Evolutionary conservation across 176 grass and related monocot genomes (phyloP).

Genomic region (Aegilops umbellulata): DNA sequence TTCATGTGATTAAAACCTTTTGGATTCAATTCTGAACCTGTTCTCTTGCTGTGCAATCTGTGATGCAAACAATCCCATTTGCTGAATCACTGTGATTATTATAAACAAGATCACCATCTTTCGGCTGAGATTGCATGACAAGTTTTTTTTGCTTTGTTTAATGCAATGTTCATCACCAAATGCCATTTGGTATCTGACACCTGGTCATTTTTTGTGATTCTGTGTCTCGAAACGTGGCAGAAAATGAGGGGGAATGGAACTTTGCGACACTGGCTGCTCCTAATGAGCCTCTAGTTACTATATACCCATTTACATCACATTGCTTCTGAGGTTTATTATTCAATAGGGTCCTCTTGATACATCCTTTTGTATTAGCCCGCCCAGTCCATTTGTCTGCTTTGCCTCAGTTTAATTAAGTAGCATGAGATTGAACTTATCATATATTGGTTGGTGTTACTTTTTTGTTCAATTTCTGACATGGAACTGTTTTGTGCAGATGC

Average conservation of each 20-base stretch:
- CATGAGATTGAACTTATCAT: background rate
- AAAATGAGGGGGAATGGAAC: slow-evolving; percentile 21
- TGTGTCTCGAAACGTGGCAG: slow-evolving; percentile 56
- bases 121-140: slow-evolving; percentile 48
- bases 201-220: slow-evolving; percentile 11
- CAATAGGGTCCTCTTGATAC: background rate
- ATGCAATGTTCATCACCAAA: too few relatives aligned
- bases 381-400: too few relatives aligned
- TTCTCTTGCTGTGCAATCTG: slow-evolving; percentile 19
- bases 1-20: background rate
- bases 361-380: background rate
- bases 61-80: slow-evolving; percentile 50
- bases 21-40: background rate
- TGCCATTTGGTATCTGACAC: too few relatives aligned
- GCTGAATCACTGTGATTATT: slow-evolving; percentile 55
- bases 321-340: background rate
- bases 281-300: slow-evolving; percentile 43
- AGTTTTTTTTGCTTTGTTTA: background rate
- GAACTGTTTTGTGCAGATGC: slow-evolving; percentile 31
- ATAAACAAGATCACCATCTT: slow-evolving; percentile 57
- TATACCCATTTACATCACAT: slow-evolving; percentile 25
- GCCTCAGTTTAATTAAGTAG: too few relatives aligned
- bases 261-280: slow-evolving; percentile 50
- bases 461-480: background rate
- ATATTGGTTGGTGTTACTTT: background rate